Evolutionary conservation across 768 basidiomycete genomes (phyloP).

Genomic region (Naganishia randhawae): DNA sequence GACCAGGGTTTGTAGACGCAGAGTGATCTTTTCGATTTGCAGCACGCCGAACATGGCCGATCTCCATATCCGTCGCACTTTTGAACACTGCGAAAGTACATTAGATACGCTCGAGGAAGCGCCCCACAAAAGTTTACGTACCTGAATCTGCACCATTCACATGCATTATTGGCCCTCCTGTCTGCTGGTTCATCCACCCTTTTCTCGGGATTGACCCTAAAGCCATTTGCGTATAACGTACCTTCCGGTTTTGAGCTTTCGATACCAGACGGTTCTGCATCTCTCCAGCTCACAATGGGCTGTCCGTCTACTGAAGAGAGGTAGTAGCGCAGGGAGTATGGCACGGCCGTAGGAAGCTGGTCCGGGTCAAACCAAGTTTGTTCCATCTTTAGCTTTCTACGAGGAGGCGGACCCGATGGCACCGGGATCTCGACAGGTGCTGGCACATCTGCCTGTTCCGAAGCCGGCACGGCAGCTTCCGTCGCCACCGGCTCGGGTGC

Average conservation of each 20-base stretch:
- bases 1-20: conserved; percentile 19
- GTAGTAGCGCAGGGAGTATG: conserved; percentile 7
- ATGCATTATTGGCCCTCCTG: conserved; percentile 12
- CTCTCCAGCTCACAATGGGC: conserved; percentile 20
- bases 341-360: conserved; percentile 1
- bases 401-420: not conserved
- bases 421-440: not conserved
- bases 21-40: conserved; percentile 9
- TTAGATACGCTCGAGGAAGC: not conserved
- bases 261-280: not conserved
- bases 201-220: not conserved
- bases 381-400: conserved; percentile 19
- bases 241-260: conserved; percentile 1
- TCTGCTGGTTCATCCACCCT: conserved; percentile 18
- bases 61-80: conserved; percentile 20
- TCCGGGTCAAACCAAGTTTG: conserved; percentile 8
- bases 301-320: not conserved
- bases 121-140: not conserved
- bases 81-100: not conserved
- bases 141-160: conserved; percentile 14
- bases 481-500: not conserved
- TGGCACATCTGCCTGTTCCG: not conserved
- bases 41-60: conserved; percentile 6
- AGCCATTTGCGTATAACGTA: conserved; percentile 8
- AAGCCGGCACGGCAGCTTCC: not conserved